These are phyloP conservation scores for Lipomyces mesembrius DNA, from an alignment of 805 yeast species.

Conservation along the genomic window DNA sequence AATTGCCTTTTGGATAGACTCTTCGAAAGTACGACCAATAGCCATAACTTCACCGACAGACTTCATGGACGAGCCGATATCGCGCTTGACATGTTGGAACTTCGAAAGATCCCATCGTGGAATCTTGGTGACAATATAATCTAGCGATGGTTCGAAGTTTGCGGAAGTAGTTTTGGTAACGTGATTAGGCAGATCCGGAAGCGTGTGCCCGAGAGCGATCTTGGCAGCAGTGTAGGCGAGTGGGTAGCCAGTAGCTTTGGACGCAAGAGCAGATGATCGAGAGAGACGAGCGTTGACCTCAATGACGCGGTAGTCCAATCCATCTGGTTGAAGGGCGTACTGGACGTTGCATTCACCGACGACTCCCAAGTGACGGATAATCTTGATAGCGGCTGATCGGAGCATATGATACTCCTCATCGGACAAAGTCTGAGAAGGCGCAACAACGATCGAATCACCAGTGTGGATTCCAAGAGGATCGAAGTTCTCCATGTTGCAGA, in stretches of 20 bases:
- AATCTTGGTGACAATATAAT: slow-evolving; percentile 94
- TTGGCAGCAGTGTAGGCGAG: slow-evolving; percentile 98
- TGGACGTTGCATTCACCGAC: slow-evolving; percentile 99
- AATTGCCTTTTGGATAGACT: slow-evolving; percentile 91
- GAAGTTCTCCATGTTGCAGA: slow-evolving; percentile 98
- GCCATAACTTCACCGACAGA: slow-evolving; percentile 99
- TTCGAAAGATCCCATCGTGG: slow-evolving; percentile 98
- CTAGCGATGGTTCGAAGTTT: slow-evolving; percentile 95
- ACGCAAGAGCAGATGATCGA: slow-evolving; percentile 96
- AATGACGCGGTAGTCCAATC: slow-evolving; percentile 92
- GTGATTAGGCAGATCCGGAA: slow-evolving; percentile 94
- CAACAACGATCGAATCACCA: slow-evolving; percentile 98
- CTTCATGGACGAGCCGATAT: slow-evolving; percentile 95
- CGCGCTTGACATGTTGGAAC: slow-evolving; percentile 93
- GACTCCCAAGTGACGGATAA: slow-evolving; percentile 96
- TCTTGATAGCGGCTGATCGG: slow-evolving; percentile 95
- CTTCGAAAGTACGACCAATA: slow-evolving; percentile 96
- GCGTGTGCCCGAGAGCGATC: slow-evolving; percentile 90
- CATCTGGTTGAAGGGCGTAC: slow-evolving; percentile 94
- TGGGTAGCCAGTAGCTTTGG: slow-evolving; percentile 98
- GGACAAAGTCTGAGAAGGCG: slow-evolving; percentile 95
- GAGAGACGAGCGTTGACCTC: slow-evolving; percentile 98
- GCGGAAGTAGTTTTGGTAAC: slow-evolving; percentile 96
- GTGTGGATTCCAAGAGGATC: slow-evolving; percentile 98
- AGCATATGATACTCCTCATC: slow-evolving; percentile 98